Base-by-base conservation (phyloP, 371 early-diverging fungal genomes). In the Cokeromyces recurvatus region DNA sequence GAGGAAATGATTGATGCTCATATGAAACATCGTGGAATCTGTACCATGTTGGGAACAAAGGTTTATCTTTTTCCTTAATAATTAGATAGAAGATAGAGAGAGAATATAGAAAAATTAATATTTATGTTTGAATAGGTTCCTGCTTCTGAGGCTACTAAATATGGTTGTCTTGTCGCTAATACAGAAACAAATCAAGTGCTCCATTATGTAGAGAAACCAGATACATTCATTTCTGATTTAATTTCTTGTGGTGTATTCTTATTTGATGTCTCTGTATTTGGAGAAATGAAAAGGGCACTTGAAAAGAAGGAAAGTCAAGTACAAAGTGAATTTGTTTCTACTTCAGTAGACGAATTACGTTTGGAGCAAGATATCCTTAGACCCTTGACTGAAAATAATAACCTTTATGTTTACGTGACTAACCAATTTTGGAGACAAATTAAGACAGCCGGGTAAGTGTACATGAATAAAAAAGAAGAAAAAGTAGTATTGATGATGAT, bases 131-230 rank as follows among this genome's bases (percentile, higher is more conserved):
- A 23, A 9, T 34, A 71, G 67, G 85, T 87, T 0, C 80, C 84
- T 23, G 79, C 84, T 17, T 79, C 85, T 25, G 63, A 77, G 46
- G 93, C 92, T 27, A 81, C 81, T 50, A 85, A 86, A 57, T 97
- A 88, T 71, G 97, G 97, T 35, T 94, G 92, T 71, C 65, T 97
- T 32, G 92, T 95, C 10, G 81, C 90, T n/a, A 84, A 93, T 56
- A 72, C 82, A 9, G 85, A 85, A 29, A 90, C 88, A 15, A 68
- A 82, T 38, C 86, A 92, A 61, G 95, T 95, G 0, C 74, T 90
- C 48, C 97, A 97, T 69, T 97, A 95, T 66, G 97, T 95, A 24
- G 96, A 97, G 62, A 97, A 97, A 72, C 97, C 96, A 14, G 92
- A 95, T 61, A 79, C 91, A 0, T 94, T 91, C 59, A 80, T 97